phyloP scores from a whole-genome alignment of 352 stramenopile genomes.

The Phytopythium montanum region DNA sequence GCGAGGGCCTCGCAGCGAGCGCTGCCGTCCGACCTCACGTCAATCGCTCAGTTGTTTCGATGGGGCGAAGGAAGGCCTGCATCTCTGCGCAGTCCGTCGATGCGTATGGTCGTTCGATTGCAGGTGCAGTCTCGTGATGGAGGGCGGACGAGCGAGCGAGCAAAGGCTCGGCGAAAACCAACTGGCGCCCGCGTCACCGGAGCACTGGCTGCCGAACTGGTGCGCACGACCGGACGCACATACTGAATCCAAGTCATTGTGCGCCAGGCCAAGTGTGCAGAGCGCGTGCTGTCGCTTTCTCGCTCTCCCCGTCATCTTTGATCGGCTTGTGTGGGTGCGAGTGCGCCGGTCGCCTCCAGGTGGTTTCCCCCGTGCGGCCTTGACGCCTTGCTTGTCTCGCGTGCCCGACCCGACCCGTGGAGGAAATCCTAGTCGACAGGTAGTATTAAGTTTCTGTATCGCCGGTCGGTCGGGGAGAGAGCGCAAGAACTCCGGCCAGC shows the following conservation, averaged over 20 bases:
- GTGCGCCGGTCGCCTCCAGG: neutral
- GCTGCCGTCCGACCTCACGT: neutral
- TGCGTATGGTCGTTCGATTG: conserved; percentile 18
- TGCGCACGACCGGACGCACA: neutral
- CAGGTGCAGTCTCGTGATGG: conserved; percentile 7
- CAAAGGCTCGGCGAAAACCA: neutral
- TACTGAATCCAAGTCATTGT: conserved; percentile 2
- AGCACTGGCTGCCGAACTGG: conserved; percentile 1
- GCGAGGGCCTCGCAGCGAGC: neutral
- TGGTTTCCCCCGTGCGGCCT: neutral
- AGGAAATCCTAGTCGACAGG: too few species aligned
- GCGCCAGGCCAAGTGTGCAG: neutral
- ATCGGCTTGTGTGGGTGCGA: neutral
- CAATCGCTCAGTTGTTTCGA: too few species aligned
- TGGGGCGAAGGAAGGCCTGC: too few species aligned
- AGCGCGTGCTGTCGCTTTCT: conserved; percentile 5
- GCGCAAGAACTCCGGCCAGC: neutral
- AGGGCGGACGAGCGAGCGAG: neutral
- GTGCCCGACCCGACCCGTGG: conserved; percentile 1
- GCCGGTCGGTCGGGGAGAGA: neutral
- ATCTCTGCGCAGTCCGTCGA: too few species aligned
- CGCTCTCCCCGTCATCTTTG: neutral
- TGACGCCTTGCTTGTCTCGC: neutral
- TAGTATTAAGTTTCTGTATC: neutral
- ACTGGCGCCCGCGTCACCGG: neutral